Evolutionary conservation across 257 asterid species (phyloP).

Genomic region (Rauvolfia tetraphylla): DNA sequence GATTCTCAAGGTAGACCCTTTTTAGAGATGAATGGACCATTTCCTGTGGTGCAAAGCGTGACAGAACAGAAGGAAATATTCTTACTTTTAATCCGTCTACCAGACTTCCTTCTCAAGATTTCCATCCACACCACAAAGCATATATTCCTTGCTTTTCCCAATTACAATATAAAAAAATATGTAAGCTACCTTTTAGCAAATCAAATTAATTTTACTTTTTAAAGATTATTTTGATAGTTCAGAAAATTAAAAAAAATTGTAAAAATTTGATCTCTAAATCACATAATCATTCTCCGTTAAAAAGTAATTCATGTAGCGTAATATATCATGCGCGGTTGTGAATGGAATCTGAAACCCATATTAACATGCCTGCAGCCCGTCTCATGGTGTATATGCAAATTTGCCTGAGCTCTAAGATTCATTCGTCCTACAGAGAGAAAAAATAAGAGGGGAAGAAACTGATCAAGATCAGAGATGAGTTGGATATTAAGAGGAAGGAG

Average conservation of each 20-base stretch:
- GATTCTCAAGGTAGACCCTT: too few relatives aligned
- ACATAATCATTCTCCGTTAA: too few relatives aligned
- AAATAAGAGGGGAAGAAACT: neutral
- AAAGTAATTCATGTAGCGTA: too few relatives aligned
- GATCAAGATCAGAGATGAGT: constrained; percentile 27
- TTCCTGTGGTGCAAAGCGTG: neutral
- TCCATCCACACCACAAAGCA: neutral
- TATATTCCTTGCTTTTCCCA: neutral
- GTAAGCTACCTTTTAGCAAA: neutral
- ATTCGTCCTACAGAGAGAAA: neutral
- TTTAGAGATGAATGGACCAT: neutral
- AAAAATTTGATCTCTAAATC: too few relatives aligned
- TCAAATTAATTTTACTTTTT: too few relatives aligned
- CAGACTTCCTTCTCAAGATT: neutral
- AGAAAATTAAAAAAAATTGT: too few relatives aligned
- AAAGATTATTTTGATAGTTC: too few relatives aligned
- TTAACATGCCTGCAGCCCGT: neutral
- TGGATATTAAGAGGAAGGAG: constrained; percentile 46
- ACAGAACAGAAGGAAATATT: neutral
- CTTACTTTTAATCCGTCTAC: neutral
- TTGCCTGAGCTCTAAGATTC: neutral
- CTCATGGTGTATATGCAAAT: neutral
- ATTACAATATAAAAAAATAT: too few relatives aligned
- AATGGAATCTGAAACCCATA: neutral
- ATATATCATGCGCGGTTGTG: neutral